phyloP scores from a whole-genome alignment of 2,329 filamentous ascomycete species.

The Parasarocladium wereldwijsianum region DNA sequence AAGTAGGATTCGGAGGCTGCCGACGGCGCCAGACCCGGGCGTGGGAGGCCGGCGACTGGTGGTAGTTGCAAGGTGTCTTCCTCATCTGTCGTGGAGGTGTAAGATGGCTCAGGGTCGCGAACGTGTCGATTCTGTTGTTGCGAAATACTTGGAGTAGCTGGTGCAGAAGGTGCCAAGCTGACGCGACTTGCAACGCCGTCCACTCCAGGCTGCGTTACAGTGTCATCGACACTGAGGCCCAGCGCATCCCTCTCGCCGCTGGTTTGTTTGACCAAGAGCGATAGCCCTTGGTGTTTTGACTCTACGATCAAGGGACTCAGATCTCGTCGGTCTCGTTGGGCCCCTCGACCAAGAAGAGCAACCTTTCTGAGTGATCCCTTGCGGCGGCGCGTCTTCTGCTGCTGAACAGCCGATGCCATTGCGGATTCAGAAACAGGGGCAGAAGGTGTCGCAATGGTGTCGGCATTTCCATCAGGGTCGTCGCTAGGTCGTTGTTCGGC shows the following conservation, averaged over 20 bases:
- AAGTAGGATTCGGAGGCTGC: constrained; percentile 53
- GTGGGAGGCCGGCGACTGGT: constrained; percentile 26
- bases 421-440: not conserved
- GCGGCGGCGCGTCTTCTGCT: constrained; percentile 46
- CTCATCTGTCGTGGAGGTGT: constrained; percentile 58
- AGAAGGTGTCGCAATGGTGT: constrained; percentile 13
- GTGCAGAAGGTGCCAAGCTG: constrained; percentile 9
- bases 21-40: constrained; percentile 28
- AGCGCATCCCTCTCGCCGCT: constrained; percentile 16
- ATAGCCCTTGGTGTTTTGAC: no score
- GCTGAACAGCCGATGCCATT: constrained; percentile 8
- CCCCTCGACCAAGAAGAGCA: constrained; percentile 63
- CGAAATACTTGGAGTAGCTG: constrained; percentile 1
- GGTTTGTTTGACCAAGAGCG: no score
- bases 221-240: constrained; percentile 32
- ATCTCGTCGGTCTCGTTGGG: constrained; percentile 44
- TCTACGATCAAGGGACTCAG: constrained; percentile 29
- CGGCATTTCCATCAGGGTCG: constrained; percentile 9
- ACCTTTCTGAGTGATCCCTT: constrained; percentile 81
- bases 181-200: constrained; percentile 27
- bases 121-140: not conserved
- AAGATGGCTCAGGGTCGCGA: constrained; percentile 23
- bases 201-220: constrained; percentile 29
- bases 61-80: constrained; percentile 61
- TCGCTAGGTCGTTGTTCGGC: constrained; percentile 16